Evolutionary conservation across 2,329 filamentous ascomycete genomes (phyloP), one percentile per base, ranked within the genome.

Genomic region (Stagonosporopsis cucurbitacearum): DNA sequence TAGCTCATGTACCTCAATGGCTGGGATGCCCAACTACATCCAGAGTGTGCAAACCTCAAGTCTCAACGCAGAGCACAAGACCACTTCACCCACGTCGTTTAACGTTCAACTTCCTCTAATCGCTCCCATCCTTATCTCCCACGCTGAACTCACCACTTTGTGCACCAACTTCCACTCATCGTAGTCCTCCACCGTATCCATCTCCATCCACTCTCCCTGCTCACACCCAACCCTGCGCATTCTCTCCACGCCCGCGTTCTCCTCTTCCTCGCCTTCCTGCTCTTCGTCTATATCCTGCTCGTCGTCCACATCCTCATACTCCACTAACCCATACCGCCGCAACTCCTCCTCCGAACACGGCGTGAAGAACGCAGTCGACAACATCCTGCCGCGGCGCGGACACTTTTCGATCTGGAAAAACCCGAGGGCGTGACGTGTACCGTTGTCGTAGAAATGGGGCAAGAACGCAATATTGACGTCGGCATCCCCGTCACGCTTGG

Each of bases 391-490:
- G 3, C 43, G 22, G 2, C 15, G 25, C 17, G 17, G 19, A 6
- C 36, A 39, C 3, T n/a, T 28, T 0, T n/a, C 5, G 23, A 54
- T 6, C 1, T 30, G 12, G 26, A 55, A 68, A 41, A 50, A 68
- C 0, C 60, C 65, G 3, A 69, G 3, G 0, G 59, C 61, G 33
- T 69, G 64, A 1, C 56, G 17, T 4, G 23, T 12, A 3, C 45
- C 45, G 11, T 5, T 11, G 35, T 36, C 23, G 45, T 66, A 69
- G 46, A 63, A 69, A 0, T 51, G 3, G 0, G 68, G 68, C 0
- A 69, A 13, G 49, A 69, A 69, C 0, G 58, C 30, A 2, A 67
- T 15, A 0, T 19, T 48, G 32, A 68, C 51, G 0, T 12, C 1
- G 0, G 22, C 20, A 9, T 63, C 56, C 12, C 9, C 19, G 0